Percentiles rank a stretch among this genome's conserved stretches.
Conservation (phyloP, 352 stramenopile genomes). For the Globisporangium camurandrum region DNA sequence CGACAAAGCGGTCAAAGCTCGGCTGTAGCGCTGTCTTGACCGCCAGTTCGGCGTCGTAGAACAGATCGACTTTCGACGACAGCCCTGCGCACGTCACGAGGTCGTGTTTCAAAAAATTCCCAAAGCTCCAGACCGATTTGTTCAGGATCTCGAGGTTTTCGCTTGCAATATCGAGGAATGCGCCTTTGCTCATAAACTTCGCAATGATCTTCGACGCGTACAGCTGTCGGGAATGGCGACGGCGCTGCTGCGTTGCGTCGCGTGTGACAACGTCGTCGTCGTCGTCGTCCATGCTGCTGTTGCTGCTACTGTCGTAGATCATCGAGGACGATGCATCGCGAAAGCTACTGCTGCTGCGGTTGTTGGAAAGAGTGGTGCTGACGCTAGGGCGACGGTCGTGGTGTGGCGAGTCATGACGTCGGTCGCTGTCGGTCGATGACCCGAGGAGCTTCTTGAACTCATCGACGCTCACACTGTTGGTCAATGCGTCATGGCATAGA, state of each 20-base stretch:
- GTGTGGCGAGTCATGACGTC: too few species aligned
- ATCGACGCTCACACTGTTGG: conserved; percentile 72
- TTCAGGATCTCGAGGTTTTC: conserved; percentile 73
- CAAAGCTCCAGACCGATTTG: conserved; percentile 78
- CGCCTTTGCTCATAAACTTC: conserved; percentile 82
- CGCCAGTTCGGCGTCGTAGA: conserved; percentile 64
- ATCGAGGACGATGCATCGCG: background rate
- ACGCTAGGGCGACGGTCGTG: too few species aligned
- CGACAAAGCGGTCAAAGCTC: conserved; percentile 56
- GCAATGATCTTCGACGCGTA: conserved; percentile 84
- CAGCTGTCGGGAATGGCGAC: conserved; percentile 32
- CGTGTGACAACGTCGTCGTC: conserved; percentile 1
- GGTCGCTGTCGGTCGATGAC: conserved; percentile 4
- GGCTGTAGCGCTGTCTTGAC: conserved; percentile 64
- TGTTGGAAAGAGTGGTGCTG: too few species aligned
- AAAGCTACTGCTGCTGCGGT: too few species aligned
- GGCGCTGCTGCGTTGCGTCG: conserved; percentile 14
- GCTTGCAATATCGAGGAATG: conserved; percentile 72
- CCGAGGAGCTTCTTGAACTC: conserved; percentile 80
- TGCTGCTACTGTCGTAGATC: background rate
- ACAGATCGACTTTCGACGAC: conserved; percentile 68
- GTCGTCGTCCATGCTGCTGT: conserved; percentile 9
- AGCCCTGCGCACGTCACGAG: conserved; percentile 69
- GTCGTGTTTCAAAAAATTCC: conserved; percentile 62
- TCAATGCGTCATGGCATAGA: too few species aligned